Percentiles rank a stretch among this genome's conserved stretches.
phyloP scores from a whole-genome alignment of 495 filamentous ascomycete genomes.

The Diplogelasinospora grovesii region DNA sequence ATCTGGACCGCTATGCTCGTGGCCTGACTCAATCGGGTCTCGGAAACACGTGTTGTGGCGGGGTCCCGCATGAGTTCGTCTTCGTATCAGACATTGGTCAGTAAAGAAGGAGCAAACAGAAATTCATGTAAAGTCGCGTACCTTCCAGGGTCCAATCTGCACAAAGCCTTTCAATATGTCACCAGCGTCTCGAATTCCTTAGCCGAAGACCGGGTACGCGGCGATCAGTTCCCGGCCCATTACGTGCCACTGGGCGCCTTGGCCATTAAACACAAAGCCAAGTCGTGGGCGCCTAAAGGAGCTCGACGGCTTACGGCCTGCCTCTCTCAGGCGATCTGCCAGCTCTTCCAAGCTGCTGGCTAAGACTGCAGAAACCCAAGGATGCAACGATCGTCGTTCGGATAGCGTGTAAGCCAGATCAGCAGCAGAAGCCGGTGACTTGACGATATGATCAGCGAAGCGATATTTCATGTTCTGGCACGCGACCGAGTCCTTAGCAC shows the following conservation, averaged over 20 bases:
- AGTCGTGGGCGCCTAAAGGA: too few species aligned
- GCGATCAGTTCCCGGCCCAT: constrained; percentile 42
- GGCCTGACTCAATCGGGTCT: constrained; percentile 22
- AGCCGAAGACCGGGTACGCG: constrained; percentile 20
- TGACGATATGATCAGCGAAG: background rate
- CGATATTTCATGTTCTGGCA: background rate
- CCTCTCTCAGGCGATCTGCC: too few species aligned
- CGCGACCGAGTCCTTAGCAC: background rate
- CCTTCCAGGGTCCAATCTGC: constrained; percentile 2
- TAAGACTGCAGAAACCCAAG: background rate
- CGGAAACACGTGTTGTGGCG: background rate
- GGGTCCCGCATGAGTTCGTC: background rate
- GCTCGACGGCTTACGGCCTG: too few species aligned
- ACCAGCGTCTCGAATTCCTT: constrained; percentile 18
- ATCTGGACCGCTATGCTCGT: constrained; percentile 42
- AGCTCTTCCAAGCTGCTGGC: background rate
- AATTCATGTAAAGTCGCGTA: constrained; percentile 9
- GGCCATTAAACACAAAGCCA: constrained; percentile 35
- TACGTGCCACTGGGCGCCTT: constrained; percentile 38
- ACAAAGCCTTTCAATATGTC: constrained; percentile 1
- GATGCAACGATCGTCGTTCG: background rate
- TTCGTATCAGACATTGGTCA: background rate
- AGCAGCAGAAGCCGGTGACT: background rate
- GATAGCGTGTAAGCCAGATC: constrained; percentile 1
- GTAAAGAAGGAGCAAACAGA: background rate